A percentile compares a stretch with the other conserved stretches of the same genome.
Evolutionary conservation across 371 early-diverging fungal species (phyloP).

Genomic region (Apophysomyces variabilis): DNA sequence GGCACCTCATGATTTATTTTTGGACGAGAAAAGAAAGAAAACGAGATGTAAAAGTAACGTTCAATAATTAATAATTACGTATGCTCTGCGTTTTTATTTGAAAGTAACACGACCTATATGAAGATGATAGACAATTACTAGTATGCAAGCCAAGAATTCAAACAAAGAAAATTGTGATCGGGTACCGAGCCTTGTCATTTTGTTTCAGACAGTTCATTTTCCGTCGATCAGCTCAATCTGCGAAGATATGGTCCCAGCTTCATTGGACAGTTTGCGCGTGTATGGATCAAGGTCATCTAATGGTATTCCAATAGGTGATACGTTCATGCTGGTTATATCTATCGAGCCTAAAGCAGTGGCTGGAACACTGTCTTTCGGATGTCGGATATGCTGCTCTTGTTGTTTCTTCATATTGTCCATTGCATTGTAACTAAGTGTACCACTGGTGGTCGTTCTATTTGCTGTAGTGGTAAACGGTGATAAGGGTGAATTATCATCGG

Average conservation of each 20-base stretch:
- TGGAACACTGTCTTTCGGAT: background rate
- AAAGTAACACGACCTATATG: too few species aligned
- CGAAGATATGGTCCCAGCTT: background rate
- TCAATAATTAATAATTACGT: too few species aligned
- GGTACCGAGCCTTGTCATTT: background rate
- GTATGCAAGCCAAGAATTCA: too few species aligned
- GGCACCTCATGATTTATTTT: too few species aligned
- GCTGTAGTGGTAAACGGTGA: slow-evolving; percentile 1
- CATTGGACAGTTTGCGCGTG: background rate
- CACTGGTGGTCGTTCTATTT: background rate
- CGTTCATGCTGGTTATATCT: background rate
- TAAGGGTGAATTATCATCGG: slow-evolving; percentile 2
- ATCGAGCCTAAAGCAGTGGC: background rate
- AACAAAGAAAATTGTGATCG: too few species aligned
- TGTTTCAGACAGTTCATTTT: background rate
- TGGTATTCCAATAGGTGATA: slow-evolving; percentile 11
- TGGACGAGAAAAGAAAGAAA: too few species aligned
- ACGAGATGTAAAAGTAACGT: too few species aligned
- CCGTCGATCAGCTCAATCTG: slow-evolving; percentile 6
- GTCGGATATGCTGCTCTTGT: slow-evolving; percentile 26
- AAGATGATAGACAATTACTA: too few species aligned
- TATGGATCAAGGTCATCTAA: slow-evolving; percentile 12
- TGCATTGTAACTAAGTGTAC: slow-evolving; percentile 13
- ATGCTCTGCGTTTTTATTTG: too few species aligned
- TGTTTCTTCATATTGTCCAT: slow-evolving; percentile 27